Conservation (phyloP, 306 rosid genomes). For the Pyrus betulifolia region DNA sequence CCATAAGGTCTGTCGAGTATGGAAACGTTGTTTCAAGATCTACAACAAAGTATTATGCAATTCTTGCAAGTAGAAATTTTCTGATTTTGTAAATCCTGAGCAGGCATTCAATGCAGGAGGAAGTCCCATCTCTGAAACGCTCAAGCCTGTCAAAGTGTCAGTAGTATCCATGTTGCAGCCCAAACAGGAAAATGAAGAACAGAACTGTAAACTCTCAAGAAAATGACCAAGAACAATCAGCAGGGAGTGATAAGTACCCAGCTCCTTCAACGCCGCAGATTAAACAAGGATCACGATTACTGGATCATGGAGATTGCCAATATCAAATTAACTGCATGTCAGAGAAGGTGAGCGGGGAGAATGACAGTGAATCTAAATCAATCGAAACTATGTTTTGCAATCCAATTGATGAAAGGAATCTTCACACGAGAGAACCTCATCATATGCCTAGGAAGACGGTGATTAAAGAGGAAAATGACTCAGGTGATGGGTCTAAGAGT, state of each 20-base stretch:
- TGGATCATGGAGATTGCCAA: constrained; percentile 84
- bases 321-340: constrained; percentile 57
- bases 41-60: not conserved
- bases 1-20: constrained; percentile 69
- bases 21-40: constrained; percentile 1
- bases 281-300: constrained; percentile 60
- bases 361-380: constrained; percentile 65
- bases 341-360: constrained; percentile 71
- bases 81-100: constrained; percentile 34
- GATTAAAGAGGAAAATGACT: constrained; percentile 51
- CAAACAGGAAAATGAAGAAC: constrained; percentile 32
- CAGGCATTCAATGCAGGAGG: constrained; percentile 87
- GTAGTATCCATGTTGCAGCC: constrained; percentile 45
- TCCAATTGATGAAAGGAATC: constrained; percentile 35
- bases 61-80: constrained; percentile 3
- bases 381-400: constrained; percentile 60
- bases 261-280: constrained; percentile 97
- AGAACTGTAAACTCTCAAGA: constrained; percentile 26
- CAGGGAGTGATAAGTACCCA: constrained; percentile 75
- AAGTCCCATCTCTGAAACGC: constrained; percentile 36
- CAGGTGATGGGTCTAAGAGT: constrained; percentile 33
- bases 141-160: constrained; percentile 63
- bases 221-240: constrained; percentile 40
- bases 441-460: constrained; percentile 12
- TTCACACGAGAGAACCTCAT: constrained; percentile 30